Base-by-base conservation (phyloP, 371 early-diverging fungal genomes). In the Mucor lusitanicus region DNA sequence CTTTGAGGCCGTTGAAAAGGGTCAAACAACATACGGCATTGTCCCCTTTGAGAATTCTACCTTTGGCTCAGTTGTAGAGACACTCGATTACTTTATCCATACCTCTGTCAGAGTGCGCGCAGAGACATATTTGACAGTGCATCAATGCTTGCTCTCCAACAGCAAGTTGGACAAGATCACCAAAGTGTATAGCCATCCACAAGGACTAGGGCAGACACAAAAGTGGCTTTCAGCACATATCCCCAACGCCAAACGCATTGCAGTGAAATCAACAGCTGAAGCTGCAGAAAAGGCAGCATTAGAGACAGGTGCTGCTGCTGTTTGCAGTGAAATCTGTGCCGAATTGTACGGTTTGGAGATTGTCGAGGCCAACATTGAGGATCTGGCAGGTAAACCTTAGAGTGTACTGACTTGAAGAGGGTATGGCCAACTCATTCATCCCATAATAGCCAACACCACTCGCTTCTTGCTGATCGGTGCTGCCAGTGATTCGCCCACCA, bases 1-100 rank as follows among this genome's bases (percentile, higher is more conserved):
- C 0, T 92, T 97, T 71, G 85, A 83, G 17, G 92, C 94, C 5
- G 93, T 94, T 3, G 93, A 91, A 70, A 86, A 86, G 9, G 92
- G 91, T 19, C 86, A 84, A 40, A 82, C 89, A 7, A 92, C 92
- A 19, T 96, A 95, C 70, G 97, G 96, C n/a, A 80, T 97, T 46
- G 91, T 98, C 0, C 98, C 98, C 12, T 94, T 95, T 75, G 98
- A 98, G 74, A 98, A 98, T 77, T 96, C 95, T 12, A 92, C 92
- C 8, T 90, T 88, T 72, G 97, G 97, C 30, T 85, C 88, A 4
- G 97, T 97, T 1, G 87, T 89, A 8, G 89, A 92, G 59, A 92
- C 97, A 0, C 74, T 97, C 30, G 96, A 97, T 71, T 75, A 85
- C 58, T 91, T 94, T 64, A 82, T 90, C 46, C 75, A 78, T 53